Evolutionary conservation across 2,329 filamentous ascomycete genomes (phyloP).

Genomic region (Byssothecium circinans): DNA sequence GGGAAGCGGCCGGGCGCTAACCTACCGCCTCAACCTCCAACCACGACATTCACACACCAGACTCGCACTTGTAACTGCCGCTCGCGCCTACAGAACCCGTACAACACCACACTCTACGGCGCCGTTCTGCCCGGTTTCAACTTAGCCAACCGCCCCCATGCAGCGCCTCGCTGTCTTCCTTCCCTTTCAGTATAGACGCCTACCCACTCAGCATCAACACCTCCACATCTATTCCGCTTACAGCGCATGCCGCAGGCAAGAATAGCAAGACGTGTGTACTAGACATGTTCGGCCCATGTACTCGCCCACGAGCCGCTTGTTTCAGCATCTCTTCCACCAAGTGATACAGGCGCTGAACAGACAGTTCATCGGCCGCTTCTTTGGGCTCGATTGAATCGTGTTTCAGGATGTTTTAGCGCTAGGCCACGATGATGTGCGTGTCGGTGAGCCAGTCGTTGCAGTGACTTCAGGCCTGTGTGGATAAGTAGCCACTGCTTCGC

Average conservation of each 20-base stretch:
- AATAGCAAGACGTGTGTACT: slow-evolving; percentile 32
- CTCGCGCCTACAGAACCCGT: slow-evolving; percentile 20
- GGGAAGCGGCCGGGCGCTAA: slow-evolving; percentile 30
- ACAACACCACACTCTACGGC: slow-evolving; percentile 21
- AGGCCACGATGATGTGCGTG: slow-evolving; percentile 21
- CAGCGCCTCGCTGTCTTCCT: slow-evolving; percentile 37
- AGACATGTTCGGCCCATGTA: slow-evolving; percentile 27
- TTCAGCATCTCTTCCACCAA: slow-evolving; percentile 37
- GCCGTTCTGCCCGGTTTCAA: slow-evolving; percentile 39
- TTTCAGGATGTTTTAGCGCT: slow-evolving; percentile 45
- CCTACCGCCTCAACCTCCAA: slow-evolving; percentile 29
- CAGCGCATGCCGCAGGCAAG: slow-evolving; percentile 20
- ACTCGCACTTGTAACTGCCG: slow-evolving; percentile 37
- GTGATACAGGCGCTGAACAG: slow-evolving; percentile 19
- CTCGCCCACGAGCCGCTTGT: slow-evolving; percentile 42
- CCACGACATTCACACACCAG: slow-evolving; percentile 20
- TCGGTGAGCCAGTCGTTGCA: slow-evolving; percentile 31
- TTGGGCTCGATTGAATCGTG: slow-evolving; percentile 40
- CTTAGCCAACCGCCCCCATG: slow-evolving; percentile 40
- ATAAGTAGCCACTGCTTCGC: slow-evolving; percentile 45
- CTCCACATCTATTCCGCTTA: slow-evolving; percentile 20
- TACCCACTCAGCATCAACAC: slow-evolving; percentile 31
- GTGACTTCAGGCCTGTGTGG: slow-evolving; percentile 30
- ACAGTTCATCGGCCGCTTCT: slow-evolving; percentile 26
- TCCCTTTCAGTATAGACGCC: slow-evolving; percentile 21